These are phyloP conservation scores for Gonapodya prolifera DNA, from an alignment of 192 early-diverging fungal genomes.

Conservation along the genomic window DNA sequence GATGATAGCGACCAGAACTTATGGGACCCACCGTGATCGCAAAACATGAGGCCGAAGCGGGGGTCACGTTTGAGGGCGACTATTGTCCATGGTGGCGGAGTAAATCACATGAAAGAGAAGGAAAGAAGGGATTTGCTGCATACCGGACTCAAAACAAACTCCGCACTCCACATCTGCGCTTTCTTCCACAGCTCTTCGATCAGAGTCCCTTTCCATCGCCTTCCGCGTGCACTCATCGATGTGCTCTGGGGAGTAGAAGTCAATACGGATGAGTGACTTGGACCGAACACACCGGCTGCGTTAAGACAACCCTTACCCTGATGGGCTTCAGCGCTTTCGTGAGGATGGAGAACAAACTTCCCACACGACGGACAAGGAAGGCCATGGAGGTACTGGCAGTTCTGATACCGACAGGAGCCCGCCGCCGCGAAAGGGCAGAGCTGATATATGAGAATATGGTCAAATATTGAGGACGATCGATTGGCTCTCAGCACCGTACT, in stretches of 20 bases:
- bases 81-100: too few relatives aligned
- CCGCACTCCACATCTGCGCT: conserved; percentile 31
- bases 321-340: conserved; percentile 1
- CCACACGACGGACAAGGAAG: conserved; percentile 25
- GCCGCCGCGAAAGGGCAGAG: too few relatives aligned
- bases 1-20: neutral
- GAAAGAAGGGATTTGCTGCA: too few relatives aligned
- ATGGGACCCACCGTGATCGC: conserved; percentile 22
- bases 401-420: too few relatives aligned
- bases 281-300: neutral
- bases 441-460: too few relatives aligned
- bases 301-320: conserved; percentile 10
- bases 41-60: conserved; percentile 33
- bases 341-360: conserved; percentile 25
- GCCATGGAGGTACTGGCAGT: conserved; percentile 23
- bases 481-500: too few relatives aligned
- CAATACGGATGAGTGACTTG: conserved; percentile 10
- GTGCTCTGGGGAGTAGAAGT: conserved; percentile 11
- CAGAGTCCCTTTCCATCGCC: neutral
- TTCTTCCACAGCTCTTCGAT: neutral
- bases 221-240: conserved; percentile 3
- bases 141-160: conserved; percentile 7
- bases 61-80: too few relatives aligned
- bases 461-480: too few relatives aligned
- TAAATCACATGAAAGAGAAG: too few relatives aligned